Evolutionary conservation across 805 yeast genomes (phyloP), one percentile per base, ranked within the genome.

Genomic region (Schizosaccharomyces osmophilus): DNA sequence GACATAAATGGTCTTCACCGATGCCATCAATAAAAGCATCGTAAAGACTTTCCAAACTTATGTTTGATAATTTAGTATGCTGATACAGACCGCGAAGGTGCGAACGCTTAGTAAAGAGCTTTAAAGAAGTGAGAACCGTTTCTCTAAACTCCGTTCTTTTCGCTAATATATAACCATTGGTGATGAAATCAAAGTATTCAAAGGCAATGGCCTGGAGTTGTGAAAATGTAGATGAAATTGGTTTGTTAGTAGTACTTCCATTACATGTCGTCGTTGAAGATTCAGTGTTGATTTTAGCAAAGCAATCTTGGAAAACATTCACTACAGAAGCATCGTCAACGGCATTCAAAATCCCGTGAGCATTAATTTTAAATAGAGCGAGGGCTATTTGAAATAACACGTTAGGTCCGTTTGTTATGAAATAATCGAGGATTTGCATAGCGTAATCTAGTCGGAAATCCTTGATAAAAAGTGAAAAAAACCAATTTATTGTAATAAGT

Each of bases 361-460:
- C 96, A 67, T 89, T 90, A 31, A 90, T 77, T 65, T 88, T 81
- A 59, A 93, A 72, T n/a, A 93, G 80, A 0, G 97, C 98, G 63
- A 93, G 74, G 0, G 95, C 95, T 6, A 93, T 89, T 72, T 93
- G 97, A 69, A 93, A 94, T 29, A 93, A 73, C 0, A 93, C 84
- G 65, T 82, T 82, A 1, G 95, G 82, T 0, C 99, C 99, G 70
- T 88, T 88, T 62, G 86, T 76, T 70, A 93, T 85, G 68, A 93
- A 83, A 26, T 88, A 84, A 71, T 93, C 99, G 67, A 90, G 78
- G 59, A 93, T 85, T 70, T 97, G 76, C 67, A 88, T 86, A 1
- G 98, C 96, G 73, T 82, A 90, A 5, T 88, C 88, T 65, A 93
- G 73, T 0, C 98, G 98, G 95, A 93, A 88, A 0, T 95, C 83